phyloP scores from a whole-genome alignment of 73 alveolate species.

The Paramecium bursaria region DNA sequence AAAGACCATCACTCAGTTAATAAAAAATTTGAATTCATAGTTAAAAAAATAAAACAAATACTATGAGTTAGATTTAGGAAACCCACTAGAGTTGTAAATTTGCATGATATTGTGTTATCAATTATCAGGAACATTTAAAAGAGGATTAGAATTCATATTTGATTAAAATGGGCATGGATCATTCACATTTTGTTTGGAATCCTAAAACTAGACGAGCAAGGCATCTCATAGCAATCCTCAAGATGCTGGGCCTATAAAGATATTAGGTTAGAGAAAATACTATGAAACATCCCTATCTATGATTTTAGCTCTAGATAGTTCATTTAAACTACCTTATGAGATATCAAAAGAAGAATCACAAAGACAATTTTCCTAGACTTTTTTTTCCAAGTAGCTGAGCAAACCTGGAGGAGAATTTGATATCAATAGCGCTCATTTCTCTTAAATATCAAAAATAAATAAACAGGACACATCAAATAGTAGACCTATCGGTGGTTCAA shows the following conservation, averaged over 20 bases:
- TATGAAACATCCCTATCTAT: conserved; percentile 53
- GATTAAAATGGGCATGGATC: conserved; percentile 54
- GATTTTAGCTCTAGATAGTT: conserved; percentile 35
- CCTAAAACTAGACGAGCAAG: conserved; percentile 13
- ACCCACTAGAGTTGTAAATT: conserved; percentile 42
- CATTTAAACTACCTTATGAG: too few species aligned
- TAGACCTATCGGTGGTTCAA: background rate
- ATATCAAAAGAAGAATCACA: conserved; percentile 44
- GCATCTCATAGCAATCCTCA: background rate
- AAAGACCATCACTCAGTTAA: conserved; percentile 5
- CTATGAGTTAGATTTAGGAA: conserved; percentile 36
- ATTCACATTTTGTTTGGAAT: conserved; percentile 44
- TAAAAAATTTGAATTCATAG: background rate
- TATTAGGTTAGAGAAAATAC: conserved; percentile 44
- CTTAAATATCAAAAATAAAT: conserved; percentile 44
- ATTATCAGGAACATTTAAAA: conserved; percentile 51
- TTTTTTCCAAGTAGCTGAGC: background rate
- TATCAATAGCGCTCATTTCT: conserved; percentile 27
- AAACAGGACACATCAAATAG: conserved; percentile 49
- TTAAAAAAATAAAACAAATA: background rate
- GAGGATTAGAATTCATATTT: conserved; percentile 52
- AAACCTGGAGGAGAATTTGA: conserved; percentile 53
- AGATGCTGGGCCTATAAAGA: conserved; percentile 55
- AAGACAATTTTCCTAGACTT: conserved; percentile 24
- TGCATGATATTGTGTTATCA: conserved; percentile 11